These are phyloP conservation scores for Forsythia suspensa DNA, from an alignment of 257 asterid genomes.

Conservation along the genomic window DNA sequence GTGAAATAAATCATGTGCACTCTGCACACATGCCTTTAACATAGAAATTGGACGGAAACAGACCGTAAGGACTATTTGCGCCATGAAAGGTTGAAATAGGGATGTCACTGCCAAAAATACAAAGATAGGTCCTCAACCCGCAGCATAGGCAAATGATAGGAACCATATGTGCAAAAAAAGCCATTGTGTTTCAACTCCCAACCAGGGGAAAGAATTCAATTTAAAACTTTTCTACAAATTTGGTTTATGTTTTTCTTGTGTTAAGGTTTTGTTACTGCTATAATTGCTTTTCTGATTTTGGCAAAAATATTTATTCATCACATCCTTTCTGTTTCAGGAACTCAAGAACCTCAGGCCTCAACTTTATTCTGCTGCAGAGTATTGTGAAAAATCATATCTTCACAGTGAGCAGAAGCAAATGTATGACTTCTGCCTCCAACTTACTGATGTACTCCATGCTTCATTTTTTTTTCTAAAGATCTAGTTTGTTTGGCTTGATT, in stretches of 20 bases:
- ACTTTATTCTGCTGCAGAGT: conserved; percentile 91
- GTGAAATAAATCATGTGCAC: too few species aligned
- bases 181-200: not conserved
- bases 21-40: too few species aligned
- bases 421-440: conserved; percentile 42
- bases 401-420: conserved; percentile 87
- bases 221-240: not conserved
- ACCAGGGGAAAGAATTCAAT: too few species aligned
- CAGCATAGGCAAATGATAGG: too few species aligned
- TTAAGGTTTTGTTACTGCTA: too few species aligned
- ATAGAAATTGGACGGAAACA: too few species aligned
- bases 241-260: too few species aligned
- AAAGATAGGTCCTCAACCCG: too few species aligned
- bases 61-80: too few species aligned
- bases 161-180: too few species aligned
- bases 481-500: conserved; percentile 8
- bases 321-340: conserved; percentile 50
- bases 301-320: not conserved
- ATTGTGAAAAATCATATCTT: conserved; percentile 85
- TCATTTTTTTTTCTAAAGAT: conserved; percentile 9
- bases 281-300: not conserved
- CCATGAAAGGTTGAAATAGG: too few species aligned
- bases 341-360: conserved; percentile 91
- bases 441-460: conserved; percentile 7
- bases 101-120: too few species aligned